Evolutionary conservation across 495 filamentous ascomycete species (phyloP), one percentile per base, ranked within the genome.

Genomic region (Parathielavia hyrcaniae): DNA sequence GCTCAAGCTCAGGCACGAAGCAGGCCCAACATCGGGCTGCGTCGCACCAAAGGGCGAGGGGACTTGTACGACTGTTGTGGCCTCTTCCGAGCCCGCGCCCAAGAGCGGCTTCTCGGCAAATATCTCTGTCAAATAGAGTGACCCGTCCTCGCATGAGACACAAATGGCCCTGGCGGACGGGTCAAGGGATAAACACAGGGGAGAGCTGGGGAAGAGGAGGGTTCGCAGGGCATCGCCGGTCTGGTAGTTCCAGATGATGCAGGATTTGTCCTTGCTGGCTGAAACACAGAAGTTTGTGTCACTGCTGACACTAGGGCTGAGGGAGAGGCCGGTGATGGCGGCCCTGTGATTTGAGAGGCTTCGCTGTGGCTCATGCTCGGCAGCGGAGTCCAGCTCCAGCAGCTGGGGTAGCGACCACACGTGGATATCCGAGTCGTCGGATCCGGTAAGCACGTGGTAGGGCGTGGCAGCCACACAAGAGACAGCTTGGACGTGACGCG

Each of bases 241-340:
- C 30, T 85, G 81, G 66, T 91, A 93, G 68, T 96, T 88, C 93
- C 93, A 98, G 54, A 89, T 80, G 60, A 93, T 84, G 59, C 86
- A 87, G 1, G 84, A 91, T 62, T 86, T 86, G 68, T 96, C 91
- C 59, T 86, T 81, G 53, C 88, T 87, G 1, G 83, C 81, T 3
- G 90, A 90, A 16, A 95, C 77, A 55, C 83, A 87, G 55, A 93
- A 82, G 63, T 88, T 91, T 53, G 83, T 83, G 53, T 79, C 77
- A 32, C 59, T 60, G 67, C 81, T 84, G 26, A 79, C 71, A 65
- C 84, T 86, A 60, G 87, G 84, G 50, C 86, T 86, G 36, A 87
- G 69, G 2, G 75, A 79, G 9, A 95, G 70, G 14, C 83, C 80
- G 4, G 83, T 90, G 65, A 96, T 86, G 49, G 81, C 86, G n/a